A percentile compares a stretch with the other conserved stretches of the same genome.
Evolutionary conservation across 352 stramenopile species (phyloP).

Genomic region (Thalassiosira mediterranea): DNA sequence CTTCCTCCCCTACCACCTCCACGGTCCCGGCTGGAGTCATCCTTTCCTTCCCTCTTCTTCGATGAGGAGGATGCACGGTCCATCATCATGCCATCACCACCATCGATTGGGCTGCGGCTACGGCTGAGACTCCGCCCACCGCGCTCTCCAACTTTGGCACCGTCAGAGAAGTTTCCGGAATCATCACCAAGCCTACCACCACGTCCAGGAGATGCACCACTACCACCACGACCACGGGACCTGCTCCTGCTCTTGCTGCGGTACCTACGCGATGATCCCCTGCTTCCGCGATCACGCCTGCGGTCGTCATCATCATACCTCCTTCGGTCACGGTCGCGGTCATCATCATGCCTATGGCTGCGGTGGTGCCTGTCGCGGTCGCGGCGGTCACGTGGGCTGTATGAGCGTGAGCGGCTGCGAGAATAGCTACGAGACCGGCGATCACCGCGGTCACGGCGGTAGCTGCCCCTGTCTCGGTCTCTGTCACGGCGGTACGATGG

Average conservation of each 20-base stretch:
- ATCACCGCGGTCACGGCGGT: slow-evolving; percentile 16
- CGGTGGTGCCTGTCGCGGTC: slow-evolving; percentile 18
- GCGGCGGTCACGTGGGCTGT: slow-evolving; percentile 33
- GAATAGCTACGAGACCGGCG: slow-evolving; percentile 30
- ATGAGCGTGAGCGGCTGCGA: slow-evolving; percentile 44
- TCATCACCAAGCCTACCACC: slow-evolving; percentile 26
- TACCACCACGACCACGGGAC: slow-evolving; percentile 27
- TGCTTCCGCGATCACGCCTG: background rate
- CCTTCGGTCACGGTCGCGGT: slow-evolving; percentile 12
- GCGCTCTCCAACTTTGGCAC: slow-evolving; percentile 16
- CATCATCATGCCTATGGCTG: slow-evolving; percentile 14
- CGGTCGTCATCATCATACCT: slow-evolving; percentile 29
- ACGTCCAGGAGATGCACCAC: slow-evolving; percentile 10
- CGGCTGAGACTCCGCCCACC: slow-evolving; percentile 25
- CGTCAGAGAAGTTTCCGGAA: slow-evolving; percentile 28
- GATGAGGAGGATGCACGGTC: slow-evolving; percentile 14
- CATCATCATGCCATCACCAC: slow-evolving; percentile 28
- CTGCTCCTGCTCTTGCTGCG: slow-evolving; percentile 39
- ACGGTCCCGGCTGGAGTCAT: slow-evolving; percentile 7
- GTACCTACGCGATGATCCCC: slow-evolving; percentile 43
- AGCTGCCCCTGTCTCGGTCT: slow-evolving; percentile 19
- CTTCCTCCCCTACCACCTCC: slow-evolving; percentile 43
- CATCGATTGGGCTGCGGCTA: slow-evolving; percentile 38
- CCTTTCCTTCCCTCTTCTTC: slow-evolving; percentile 49
- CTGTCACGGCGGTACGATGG: slow-evolving; percentile 44